These are phyloP conservation scores for Trichoderma endophyticum DNA, from an alignment of 2,329 filamentous ascomycete genomes.

Conservation along the genomic window DNA sequence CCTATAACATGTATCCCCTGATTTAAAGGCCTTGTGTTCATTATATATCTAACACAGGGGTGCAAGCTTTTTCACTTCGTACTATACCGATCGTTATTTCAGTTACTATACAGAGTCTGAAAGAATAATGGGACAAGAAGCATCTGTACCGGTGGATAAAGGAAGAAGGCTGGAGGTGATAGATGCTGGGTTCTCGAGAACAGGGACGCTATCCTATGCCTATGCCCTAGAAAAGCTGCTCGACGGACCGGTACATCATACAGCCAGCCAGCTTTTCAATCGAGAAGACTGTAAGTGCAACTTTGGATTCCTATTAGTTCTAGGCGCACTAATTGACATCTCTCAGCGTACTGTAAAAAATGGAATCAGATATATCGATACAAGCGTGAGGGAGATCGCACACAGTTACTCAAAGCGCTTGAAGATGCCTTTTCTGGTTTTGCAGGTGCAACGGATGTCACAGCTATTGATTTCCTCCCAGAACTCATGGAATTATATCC, in stretches of 20 bases:
- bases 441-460: background rate
- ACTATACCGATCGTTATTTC: background rate
- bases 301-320: background rate
- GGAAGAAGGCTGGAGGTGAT: background rate
- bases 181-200: background rate
- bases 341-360: background rate
- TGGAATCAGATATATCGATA: constrained; percentile 1
- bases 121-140: background rate
- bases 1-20: background rate
- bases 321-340: background rate
- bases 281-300: background rate
- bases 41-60: background rate
- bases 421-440: background rate
- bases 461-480: background rate
- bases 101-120: background rate
- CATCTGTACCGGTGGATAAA: background rate
- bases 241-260: background rate
- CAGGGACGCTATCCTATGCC: background rate
- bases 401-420: background rate
- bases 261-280: background rate
- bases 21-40: background rate
- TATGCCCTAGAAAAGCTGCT: background rate
- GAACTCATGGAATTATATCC: background rate
- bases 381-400: background rate
- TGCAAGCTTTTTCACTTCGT: background rate